These are phyloP conservation scores for Gymnopilus junonius DNA, from an alignment of 768 basidiomycete genomes.

Conservation along the genomic window DNA sequence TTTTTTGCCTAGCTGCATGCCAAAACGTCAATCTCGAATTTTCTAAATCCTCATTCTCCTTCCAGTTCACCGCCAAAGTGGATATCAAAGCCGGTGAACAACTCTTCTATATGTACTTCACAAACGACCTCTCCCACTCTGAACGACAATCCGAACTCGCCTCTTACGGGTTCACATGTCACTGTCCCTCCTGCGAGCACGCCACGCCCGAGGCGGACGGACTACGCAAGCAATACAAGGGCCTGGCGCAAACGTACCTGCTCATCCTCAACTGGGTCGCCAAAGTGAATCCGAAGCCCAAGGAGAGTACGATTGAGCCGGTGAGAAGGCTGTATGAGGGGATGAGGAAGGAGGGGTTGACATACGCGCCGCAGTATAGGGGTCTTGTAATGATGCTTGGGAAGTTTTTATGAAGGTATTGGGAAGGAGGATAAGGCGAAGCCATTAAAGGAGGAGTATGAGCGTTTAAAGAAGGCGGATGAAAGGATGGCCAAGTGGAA, in stretches of 20 bases:
- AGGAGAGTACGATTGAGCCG: constrained; percentile 5
- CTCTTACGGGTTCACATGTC: neutral
- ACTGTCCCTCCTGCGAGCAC: constrained; percentile 19
- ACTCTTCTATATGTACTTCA: constrained; percentile 33
- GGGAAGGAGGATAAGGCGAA: neutral
- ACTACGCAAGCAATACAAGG: constrained; percentile 20
- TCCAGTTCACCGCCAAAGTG: constrained; percentile 29
- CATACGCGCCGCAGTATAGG: neutral
- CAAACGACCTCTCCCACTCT: neutral
- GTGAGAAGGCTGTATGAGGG: neutral
- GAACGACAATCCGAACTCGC: neutral
- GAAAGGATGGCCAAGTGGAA: too few relatives aligned
- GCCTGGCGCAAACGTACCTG: neutral
- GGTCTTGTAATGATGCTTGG: neutral
- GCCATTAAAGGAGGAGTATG: neutral
- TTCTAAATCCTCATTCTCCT: constrained; percentile 33
- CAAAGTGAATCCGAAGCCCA: neutral
- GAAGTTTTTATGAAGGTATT: neutral
- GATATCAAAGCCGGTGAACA: constrained; percentile 35
- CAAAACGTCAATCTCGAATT: constrained; percentile 31
- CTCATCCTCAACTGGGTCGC: neutral
- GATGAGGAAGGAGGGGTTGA: neutral
- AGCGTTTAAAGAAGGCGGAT: too few relatives aligned
- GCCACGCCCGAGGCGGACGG: constrained; percentile 28
- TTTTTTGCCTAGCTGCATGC: constrained; percentile 19